These are phyloP conservation scores for Dalbergia oliveri DNA, from an alignment of 306 rosid species.

Conservation along the genomic window DNA sequence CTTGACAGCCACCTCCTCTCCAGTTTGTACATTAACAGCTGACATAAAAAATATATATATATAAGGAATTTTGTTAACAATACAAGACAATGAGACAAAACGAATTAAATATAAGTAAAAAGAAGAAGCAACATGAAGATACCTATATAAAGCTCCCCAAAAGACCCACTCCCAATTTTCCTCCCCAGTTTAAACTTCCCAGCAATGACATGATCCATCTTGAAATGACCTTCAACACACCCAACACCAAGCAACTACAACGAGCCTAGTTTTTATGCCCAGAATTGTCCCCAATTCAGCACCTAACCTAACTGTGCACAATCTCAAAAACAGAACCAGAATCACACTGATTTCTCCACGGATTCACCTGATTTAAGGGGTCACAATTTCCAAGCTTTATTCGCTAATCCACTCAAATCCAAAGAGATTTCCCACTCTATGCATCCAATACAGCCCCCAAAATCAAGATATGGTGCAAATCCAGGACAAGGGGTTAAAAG, in stretches of 20 bases:
- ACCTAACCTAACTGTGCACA: slow-evolving; percentile 42
- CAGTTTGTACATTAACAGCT: slow-evolving; percentile 95
- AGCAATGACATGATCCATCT: slow-evolving; percentile 92
- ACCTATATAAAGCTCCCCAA: slow-evolving; percentile 99
- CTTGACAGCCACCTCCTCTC: slow-evolving; percentile 99
- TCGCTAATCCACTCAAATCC: slow-evolving; percentile 45
- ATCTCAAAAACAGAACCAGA: slow-evolving; percentile 46
- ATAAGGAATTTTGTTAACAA: slow-evolving; percentile 34
- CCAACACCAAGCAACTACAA: slow-evolving; percentile 49
- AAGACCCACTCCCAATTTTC: slow-evolving; percentile 99
- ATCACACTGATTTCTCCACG: slow-evolving; percentile 46
- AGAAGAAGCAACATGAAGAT: slow-evolving; percentile 29
- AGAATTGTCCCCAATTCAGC: slow-evolving; percentile 61
- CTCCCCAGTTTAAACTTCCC: slow-evolving; percentile 96
- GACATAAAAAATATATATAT: slow-evolving; percentile 36
- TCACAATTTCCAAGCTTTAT: slow-evolving; percentile 44
- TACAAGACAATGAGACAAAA: slow-evolving; percentile 9
- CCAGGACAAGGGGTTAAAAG: slow-evolving; percentile 16
- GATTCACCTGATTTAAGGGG: slow-evolving; percentile 30
- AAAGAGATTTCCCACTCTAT: slow-evolving; percentile 43
- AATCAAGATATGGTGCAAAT: slow-evolving; percentile 39
- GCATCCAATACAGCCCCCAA: slow-evolving; percentile 12
- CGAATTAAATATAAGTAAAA: not conserved
- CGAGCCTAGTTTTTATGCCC: slow-evolving; percentile 38
- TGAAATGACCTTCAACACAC: slow-evolving; percentile 52